phyloP scores from a whole-genome alignment of 148 eudicot species.

The Rhododendron griersonianum region DNA sequence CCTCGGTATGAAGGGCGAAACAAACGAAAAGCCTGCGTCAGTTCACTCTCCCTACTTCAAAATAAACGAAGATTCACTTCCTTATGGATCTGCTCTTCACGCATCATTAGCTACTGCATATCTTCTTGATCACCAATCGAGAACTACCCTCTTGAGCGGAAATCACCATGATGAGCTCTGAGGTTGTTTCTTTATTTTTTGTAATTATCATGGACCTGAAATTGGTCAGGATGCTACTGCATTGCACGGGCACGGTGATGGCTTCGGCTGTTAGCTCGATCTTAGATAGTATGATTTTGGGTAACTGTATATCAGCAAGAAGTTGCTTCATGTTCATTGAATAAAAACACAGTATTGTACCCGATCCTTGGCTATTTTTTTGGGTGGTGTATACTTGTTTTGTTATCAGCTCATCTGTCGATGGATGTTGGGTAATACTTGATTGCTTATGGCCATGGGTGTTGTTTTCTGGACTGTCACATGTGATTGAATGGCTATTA shows the following conservation, averaged over 20 bases:
- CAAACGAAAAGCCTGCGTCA: slow-evolving; percentile 20
- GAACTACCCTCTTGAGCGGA: slow-evolving; percentile 8
- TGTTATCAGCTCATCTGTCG: not conserved
- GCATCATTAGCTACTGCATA: slow-evolving; percentile 64
- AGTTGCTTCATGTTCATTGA: not conserved
- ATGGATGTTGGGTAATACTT: not conserved
- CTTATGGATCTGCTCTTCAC: slow-evolving; percentile 66
- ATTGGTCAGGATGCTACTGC: slow-evolving; percentile 5
- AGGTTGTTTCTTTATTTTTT: slow-evolving; percentile 16
- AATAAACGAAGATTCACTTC: slow-evolving; percentile 50
- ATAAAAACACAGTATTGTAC: not conserved
- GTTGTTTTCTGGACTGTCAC: not conserved
- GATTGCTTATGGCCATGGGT: not conserved
- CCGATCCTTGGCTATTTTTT: not conserved
- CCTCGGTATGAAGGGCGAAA: slow-evolving; percentile 64
- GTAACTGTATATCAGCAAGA: not conserved
- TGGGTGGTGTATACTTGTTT: not conserved
- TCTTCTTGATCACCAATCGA: slow-evolving; percentile 39
- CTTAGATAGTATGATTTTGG: not conserved
- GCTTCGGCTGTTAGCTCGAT: not conserved
- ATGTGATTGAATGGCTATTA: not conserved
- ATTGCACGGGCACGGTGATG: not conserved
- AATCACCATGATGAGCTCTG: slow-evolving; percentile 60
- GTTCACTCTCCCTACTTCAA: slow-evolving; percentile 43
- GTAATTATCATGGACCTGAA: not conserved